A percentile compares a stretch with the other conserved stretches of the same genome.
These are phyloP conservation scores for Closterium sp. DNA, from an alignment of 139 green algal species.

Conservation along the genomic window DNA sequence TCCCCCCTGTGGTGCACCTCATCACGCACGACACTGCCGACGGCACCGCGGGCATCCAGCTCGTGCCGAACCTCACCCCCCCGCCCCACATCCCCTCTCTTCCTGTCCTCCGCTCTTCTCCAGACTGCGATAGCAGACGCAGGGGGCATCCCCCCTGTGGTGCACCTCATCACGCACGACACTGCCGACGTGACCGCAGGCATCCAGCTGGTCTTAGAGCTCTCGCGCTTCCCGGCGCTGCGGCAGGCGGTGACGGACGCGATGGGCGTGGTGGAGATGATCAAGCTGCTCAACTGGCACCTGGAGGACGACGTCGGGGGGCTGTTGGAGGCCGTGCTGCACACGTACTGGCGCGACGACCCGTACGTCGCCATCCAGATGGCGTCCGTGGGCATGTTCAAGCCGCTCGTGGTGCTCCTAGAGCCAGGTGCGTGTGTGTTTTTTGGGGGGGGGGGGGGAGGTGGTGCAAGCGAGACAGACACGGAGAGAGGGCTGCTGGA, in stretches of 20 bases:
- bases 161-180: slow-evolving; percentile 8
- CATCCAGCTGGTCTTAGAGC: not conserved
- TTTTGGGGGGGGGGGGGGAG: too few relatives aligned
- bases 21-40: not conserved
- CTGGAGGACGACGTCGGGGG: not conserved
- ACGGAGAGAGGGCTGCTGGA: too few relatives aligned
- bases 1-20: slow-evolving; percentile 3
- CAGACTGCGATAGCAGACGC: slow-evolving; percentile 3
- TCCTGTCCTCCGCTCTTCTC: not conserved
- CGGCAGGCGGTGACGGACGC: slow-evolving; percentile 8
- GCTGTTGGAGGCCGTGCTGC: slow-evolving; percentile 19
- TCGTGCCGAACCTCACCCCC: too few relatives aligned
- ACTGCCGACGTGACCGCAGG: not conserved
- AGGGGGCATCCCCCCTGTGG: not conserved
- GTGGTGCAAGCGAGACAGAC: too few relatives aligned
- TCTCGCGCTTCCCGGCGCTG: not conserved
- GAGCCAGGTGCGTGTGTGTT: slow-evolving; percentile 16
- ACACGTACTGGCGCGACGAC: slow-evolving; percentile 27
- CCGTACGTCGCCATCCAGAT: slow-evolving; percentile 38
- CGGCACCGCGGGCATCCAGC: not conserved
- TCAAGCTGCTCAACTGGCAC: slow-evolving; percentile 33
- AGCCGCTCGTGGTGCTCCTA: slow-evolving; percentile 14
- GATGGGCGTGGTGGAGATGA: slow-evolving; percentile 20
- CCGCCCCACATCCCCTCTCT: not conserved
- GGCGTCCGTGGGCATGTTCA: slow-evolving; percentile 28